Conservation (phyloP, 208 protist species). For the Leishmania aethiopica region DNA sequence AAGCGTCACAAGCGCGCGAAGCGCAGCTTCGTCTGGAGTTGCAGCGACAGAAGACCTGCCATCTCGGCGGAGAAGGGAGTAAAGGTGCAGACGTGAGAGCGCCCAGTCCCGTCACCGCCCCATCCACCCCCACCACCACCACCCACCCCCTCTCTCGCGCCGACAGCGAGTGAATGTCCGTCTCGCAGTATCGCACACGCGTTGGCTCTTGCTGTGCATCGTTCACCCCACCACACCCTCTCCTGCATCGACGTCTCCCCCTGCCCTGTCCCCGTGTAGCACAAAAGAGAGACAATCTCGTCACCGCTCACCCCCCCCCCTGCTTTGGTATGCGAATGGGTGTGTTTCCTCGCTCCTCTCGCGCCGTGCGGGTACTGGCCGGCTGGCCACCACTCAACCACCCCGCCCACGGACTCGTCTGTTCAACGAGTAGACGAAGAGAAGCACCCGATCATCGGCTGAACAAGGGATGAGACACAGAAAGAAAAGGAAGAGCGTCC, state of each 20-base stretch:
- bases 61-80: slow-evolving; percentile 10
- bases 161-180: background rate
- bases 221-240: background rate
- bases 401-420: background rate
- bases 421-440: background rate
- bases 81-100: background rate
- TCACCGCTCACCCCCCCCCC: background rate
- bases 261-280: background rate
- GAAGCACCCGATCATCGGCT: background rate
- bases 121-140: background rate
- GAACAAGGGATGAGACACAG: background rate
- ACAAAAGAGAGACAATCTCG: background rate
- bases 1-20: background rate
- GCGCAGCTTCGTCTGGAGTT: background rate
- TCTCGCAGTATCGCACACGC: background rate
- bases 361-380: background rate
- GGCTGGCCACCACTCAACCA: background rate
- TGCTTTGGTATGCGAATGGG: background rate
- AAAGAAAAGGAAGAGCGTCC: background rate
- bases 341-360: background rate
- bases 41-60: background rate
- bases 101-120: background rate
- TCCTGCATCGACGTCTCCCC: background rate
- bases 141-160: background rate
- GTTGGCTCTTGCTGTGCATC: background rate